These are phyloP conservation scores for Penicillium hordei DNA, from an alignment of 2,329 filamentous ascomycete genomes.

Conservation along the genomic window DNA sequence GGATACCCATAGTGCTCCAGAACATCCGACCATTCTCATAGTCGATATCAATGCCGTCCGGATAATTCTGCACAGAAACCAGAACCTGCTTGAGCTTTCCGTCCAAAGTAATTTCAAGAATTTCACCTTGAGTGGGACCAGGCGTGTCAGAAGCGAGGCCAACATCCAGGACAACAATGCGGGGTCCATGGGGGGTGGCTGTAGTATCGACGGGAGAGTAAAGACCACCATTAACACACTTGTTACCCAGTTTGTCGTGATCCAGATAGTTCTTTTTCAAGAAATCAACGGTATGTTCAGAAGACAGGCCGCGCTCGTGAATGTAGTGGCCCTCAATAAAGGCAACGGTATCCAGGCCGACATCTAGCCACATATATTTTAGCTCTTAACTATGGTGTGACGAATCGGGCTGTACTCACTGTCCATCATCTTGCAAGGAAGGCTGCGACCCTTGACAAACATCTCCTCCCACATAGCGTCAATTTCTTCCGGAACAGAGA, in stretches of 20 bases:
- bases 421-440: conserved; percentile 50
- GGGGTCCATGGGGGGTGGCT: conserved; percentile 15
- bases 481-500: conserved; percentile 51
- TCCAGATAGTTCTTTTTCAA: conserved; percentile 48
- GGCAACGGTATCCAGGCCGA: conserved; percentile 55
- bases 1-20: conserved; percentile 54
- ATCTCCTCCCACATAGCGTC: conserved; percentile 49
- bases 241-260: conserved; percentile 50
- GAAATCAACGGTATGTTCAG: conserved; percentile 46
- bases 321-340: conserved; percentile 57
- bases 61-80: conserved; percentile 27
- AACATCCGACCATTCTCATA: conserved; percentile 40
- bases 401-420: conserved; percentile 14
- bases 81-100: not conserved
- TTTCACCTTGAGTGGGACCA: conserved; percentile 15
- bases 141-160: not conserved
- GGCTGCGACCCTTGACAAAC: conserved; percentile 34
- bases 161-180: conserved; percentile 19
- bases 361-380: conserved; percentile 22
- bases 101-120: conserved; percentile 9
- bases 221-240: conserved; percentile 46
- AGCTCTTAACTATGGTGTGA: not conserved
- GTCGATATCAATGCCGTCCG: conserved; percentile 50
- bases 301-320: conserved; percentile 47
- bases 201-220: conserved; percentile 28